Base-by-base conservation (phyloP, 139 green algal species). In the Tetratostichococcus sp. region DNA sequence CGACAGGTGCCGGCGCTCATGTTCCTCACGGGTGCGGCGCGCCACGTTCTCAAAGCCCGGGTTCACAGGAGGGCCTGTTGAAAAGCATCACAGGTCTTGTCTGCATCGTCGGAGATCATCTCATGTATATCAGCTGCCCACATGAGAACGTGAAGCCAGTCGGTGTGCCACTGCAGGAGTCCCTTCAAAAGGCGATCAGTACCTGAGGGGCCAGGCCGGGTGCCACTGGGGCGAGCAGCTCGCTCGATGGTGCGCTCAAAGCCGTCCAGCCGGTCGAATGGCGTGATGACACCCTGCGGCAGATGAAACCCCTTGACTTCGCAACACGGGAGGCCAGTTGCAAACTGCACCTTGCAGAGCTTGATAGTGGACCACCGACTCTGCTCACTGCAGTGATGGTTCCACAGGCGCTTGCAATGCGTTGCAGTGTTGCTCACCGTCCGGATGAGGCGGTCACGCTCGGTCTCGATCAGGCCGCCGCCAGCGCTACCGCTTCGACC, bases 371-470 rank as follows among this genome's bases (percentile, higher is more conserved):
- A 21, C 28, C 30, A 30, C 42, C n/a, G 30, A n/a, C n/a, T n/a
- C 28, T 42, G 66, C 66, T 30, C 66, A n/a, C 30, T n/a, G 19
- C n/a, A n/a, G n/a, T n/a, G n/a, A n/a, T n/a, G n/a, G n/a, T n/a
- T n/a, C n/a, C n/a, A n/a, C n/a, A n/a, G n/a, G n/a, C n/a, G n/a
- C n/a, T 42, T 8, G 66, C 66, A 35, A n/a, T 8, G 31, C 66
- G 26, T 31, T 42, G 8, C n/a, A 30, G 5, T 21, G 66, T 8
- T 71, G 30, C 82, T 50, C 65, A 88, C 87, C 73, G 87, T 75
- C 0, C 93, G 83, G 69, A 97, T 96, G 16, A 95, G 76, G 1
- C 89, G 78, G 75, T 97, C 93, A 0, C 91, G 71, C 77, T 97
- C 90, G 3, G 91, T 97, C 81, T 97, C 93, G 31, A 93, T 85